Evolutionary conservation across 805 yeast species (phyloP).

Genomic region (Babjeviella inositovora): DNA sequence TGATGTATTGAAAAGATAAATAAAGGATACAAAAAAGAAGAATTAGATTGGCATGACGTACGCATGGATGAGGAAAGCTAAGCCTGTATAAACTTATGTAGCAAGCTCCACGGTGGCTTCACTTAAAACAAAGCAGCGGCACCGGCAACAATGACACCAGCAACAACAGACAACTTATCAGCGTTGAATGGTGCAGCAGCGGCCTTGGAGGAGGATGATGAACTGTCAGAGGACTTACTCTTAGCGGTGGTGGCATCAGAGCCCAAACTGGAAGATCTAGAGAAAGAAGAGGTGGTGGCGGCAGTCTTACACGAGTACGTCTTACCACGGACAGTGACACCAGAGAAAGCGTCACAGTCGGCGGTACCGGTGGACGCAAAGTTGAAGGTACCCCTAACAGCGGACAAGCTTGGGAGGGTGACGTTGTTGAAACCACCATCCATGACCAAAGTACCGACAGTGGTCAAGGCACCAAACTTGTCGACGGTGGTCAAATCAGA

Average conservation of each 20-base stretch:
- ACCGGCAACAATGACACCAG: no score
- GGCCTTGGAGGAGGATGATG: slow-evolving; percentile 9
- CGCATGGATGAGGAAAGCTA: no score
- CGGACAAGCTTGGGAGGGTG: slow-evolving; percentile 52
- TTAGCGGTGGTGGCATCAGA: slow-evolving; percentile 7
- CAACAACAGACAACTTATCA: no score
- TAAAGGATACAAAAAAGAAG: no score
- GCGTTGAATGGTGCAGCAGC: no score
- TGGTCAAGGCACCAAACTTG: slow-evolving; percentile 59
- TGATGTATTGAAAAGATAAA: no score
- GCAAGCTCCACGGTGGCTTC: no score
- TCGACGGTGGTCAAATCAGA: slow-evolving; percentile 43
- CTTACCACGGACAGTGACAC: slow-evolving; percentile 83
- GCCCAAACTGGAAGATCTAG: slow-evolving; percentile 9
- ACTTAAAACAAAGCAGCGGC: no score
- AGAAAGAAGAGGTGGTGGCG: slow-evolving; percentile 27
- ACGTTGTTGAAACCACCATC: slow-evolving; percentile 73
- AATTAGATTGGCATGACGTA: no score
- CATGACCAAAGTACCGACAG: slow-evolving; percentile 78
- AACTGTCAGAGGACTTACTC: slow-evolving; percentile 9
- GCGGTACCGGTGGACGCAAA: slow-evolving; percentile 65
- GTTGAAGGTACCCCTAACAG: slow-evolving; percentile 86
- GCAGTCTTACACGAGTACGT: slow-evolving; percentile 62
- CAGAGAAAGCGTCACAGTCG: slow-evolving; percentile 66
- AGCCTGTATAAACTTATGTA: no score